These are phyloP conservation scores for Mucor circinelloides DNA, from an alignment of 371 early-diverging fungal genomes.

Conservation along the genomic window DNA sequence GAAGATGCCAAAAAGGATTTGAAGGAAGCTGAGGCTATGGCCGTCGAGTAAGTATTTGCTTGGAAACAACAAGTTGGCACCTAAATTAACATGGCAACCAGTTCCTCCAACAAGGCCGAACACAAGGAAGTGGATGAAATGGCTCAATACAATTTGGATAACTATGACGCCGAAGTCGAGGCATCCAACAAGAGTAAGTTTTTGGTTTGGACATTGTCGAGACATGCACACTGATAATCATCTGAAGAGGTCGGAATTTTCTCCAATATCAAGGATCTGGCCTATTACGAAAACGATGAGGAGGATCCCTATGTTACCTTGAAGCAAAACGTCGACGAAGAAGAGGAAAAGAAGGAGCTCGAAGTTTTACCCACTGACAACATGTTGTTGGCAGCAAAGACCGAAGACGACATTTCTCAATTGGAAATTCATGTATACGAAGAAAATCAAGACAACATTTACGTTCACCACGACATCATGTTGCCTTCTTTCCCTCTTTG, in stretches of 20 bases:
- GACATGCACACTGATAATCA: neutral
- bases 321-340: slow-evolving; percentile 66
- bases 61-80: neutral
- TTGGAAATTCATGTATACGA: slow-evolving; percentile 91
- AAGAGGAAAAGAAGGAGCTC: slow-evolving; percentile 82
- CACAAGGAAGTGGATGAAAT: slow-evolving; percentile 59
- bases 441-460: slow-evolving; percentile 83
- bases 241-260: slow-evolving; percentile 55
- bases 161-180: slow-evolving; percentile 67
- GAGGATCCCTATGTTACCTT: slow-evolving; percentile 86
- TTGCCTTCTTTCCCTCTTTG: slow-evolving; percentile 96
- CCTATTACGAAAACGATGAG: slow-evolving; percentile 74
- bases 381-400: slow-evolving; percentile 87
- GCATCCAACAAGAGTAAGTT: slow-evolving; percentile 42
- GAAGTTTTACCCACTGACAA: slow-evolving; percentile 81
- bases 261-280: slow-evolving; percentile 74
- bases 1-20: slow-evolving; percentile 74
- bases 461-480: slow-evolving; percentile 97
- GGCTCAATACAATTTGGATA: slow-evolving; percentile 76
- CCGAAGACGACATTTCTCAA: slow-evolving; percentile 94
- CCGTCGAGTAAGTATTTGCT: slow-evolving; percentile 29
- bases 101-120: neutral
- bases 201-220: neutral
- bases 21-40: slow-evolving; percentile 55
- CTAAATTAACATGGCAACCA: neutral